Conservation (phyloP, 2,329 filamentous ascomycete genomes). For the Coniella vitis region DNA sequence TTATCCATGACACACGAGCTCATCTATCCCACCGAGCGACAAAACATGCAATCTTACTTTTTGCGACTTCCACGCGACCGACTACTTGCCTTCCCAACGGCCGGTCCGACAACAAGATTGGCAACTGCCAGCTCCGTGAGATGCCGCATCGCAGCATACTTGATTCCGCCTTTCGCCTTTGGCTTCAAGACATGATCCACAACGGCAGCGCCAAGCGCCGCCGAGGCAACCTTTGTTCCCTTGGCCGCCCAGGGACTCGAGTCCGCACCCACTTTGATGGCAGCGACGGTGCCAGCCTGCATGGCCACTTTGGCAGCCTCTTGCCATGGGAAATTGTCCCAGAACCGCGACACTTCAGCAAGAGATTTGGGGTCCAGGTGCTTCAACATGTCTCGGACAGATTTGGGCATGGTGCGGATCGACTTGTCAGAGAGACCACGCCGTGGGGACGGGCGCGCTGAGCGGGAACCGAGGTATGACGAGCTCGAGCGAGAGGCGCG, state of each 20-base stretch:
- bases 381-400: neutral
- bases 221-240: slow-evolving; percentile 21
- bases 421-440: slow-evolving; percentile 5
- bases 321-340: slow-evolving; percentile 16
- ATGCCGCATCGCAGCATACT: slow-evolving; percentile 23
- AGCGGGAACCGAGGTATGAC: slow-evolving; percentile 3
- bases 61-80: neutral
- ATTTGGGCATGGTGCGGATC: slow-evolving; percentile 8
- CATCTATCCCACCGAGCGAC: too few relatives aligned
- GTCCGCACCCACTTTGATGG: slow-evolving; percentile 16
- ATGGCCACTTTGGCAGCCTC: slow-evolving; percentile 19
- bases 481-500: slow-evolving; percentile 11
- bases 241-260: slow-evolving; percentile 21
- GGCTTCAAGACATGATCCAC: slow-evolving; percentile 23
- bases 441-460: neutral
- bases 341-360: neutral
- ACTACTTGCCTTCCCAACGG: slow-evolving; percentile 1
- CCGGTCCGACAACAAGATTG: slow-evolving; percentile 19
- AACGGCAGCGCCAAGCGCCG: slow-evolving; percentile 22
- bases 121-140: slow-evolving; percentile 21
- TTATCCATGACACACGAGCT: too few relatives aligned
- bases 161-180: slow-evolving; percentile 19
- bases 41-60: neutral
- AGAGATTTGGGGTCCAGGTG: neutral
- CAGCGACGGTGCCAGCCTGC: slow-evolving; percentile 21